phyloP scores from a whole-genome alignment of 2,329 filamentous ascomycete species.

The Ustilaginoidea virens region DNA sequence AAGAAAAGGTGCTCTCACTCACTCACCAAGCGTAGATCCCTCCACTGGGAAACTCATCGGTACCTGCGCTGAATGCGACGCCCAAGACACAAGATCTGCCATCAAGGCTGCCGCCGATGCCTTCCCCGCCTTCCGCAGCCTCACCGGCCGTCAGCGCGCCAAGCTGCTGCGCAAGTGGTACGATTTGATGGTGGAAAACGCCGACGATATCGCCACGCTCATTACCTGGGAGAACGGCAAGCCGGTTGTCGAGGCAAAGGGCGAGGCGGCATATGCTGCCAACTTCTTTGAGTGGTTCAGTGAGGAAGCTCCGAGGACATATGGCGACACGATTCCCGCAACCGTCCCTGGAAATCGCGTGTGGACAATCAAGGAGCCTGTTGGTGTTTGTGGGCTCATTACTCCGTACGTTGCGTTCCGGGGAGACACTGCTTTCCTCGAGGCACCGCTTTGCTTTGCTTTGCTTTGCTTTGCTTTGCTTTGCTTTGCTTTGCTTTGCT shows the following conservation, averaged over 20 bases:
- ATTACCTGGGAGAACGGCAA: conserved; percentile 90
- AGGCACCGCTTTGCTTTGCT: neutral
- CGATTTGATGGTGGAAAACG: conserved; percentile 62
- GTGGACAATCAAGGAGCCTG: conserved; percentile 65
- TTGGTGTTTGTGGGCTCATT: conserved; percentile 71
- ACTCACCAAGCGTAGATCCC: too few relatives aligned
- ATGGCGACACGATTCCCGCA: conserved; percentile 61
- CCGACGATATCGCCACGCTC: conserved; percentile 64
- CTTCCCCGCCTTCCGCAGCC: conserved; percentile 52
- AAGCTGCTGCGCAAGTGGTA: conserved; percentile 69
- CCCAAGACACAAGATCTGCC: conserved; percentile 61
- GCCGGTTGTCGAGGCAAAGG: conserved; percentile 58
- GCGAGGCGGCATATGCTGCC: conserved; percentile 57
- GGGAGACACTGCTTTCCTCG: too few relatives aligned
- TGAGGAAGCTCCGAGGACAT: conserved; percentile 59
- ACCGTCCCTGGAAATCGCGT: conserved; percentile 58
- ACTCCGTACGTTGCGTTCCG: conserved; percentile 43
- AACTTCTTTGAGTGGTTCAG: conserved; percentile 71
- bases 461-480: too few relatives aligned
- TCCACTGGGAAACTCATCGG: conserved; percentile 70
- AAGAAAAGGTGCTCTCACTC: too few relatives aligned
- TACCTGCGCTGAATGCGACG: conserved; percentile 70
- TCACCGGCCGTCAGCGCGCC: conserved; percentile 59
- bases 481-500: too few relatives aligned
- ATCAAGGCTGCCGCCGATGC: conserved; percentile 73